Conservation (phyloP, 305 asterid species). For the Rubia tinctorum region DNA sequence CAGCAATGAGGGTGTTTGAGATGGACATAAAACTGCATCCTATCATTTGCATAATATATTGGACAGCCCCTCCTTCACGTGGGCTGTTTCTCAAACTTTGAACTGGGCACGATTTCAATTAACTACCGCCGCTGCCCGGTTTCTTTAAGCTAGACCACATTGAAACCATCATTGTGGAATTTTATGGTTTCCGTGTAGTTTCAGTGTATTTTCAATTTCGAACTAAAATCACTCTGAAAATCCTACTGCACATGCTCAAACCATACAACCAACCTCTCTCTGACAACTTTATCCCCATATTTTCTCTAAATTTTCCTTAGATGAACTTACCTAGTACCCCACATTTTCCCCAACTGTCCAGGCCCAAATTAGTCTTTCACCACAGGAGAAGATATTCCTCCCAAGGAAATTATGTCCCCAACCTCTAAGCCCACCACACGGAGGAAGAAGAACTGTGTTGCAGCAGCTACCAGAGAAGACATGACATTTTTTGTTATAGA, state of each 20-base stretch:
- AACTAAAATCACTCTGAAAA: no score
- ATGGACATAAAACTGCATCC: no score
- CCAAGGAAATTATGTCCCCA: constrained; percentile 37
- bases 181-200: no score
- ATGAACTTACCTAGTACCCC: constrained; percentile 28
- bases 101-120: no score
- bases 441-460: constrained; percentile 17
- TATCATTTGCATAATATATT: no score
- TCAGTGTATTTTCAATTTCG: no score
- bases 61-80: no score
- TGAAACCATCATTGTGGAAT: no score
- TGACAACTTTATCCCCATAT: constrained; percentile 18
- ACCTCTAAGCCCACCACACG: constrained; percentile 26
- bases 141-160: no score
- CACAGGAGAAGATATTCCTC: not conserved
- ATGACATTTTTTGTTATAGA: constrained; percentile 49
- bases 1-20: no score
- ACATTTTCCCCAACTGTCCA: constrained; percentile 7
- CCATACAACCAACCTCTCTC: not conserved
- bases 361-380: constrained; percentile 33
- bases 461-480: constrained; percentile 30
- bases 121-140: no score
- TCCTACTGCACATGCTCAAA: not conserved
- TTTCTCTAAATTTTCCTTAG: constrained; percentile 13
- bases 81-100: no score